Base-by-base conservation (phyloP, 768 basidiomycete species). In the Thelephora aurantiotincta region DNA sequence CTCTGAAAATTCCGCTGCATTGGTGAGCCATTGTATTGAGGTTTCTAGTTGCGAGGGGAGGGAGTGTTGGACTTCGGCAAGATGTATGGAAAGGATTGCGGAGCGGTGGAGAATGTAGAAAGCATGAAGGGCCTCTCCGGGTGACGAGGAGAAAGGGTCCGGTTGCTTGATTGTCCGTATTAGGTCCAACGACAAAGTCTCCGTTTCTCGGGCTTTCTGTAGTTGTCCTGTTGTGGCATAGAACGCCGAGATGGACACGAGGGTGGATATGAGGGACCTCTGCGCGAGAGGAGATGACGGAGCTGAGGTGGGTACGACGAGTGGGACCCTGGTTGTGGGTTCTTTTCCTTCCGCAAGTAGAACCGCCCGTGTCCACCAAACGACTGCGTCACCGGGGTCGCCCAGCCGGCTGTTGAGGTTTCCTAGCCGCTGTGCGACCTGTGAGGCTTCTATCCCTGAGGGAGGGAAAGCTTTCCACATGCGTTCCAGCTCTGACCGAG, bases 171-270 rank as follows among this genome's bases (percentile, higher is more conserved):
- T 71, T 33, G 70, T 69, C 42, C 75, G 72, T 48, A 86, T 65
- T 38, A 82, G 63, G 19, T 60, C 54, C 19, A 87, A 69, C 1
- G 77, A 65, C 0, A 65, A 60, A 58, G 82, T 73, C 58, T 86
- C 74, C 13, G 80, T 51, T 22, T 61, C 60, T 54, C 68, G 71
- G 5, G 85, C 84, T 53, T 77, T 65, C 22, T 55, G 57, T 12
- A 83, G 62, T 47, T 73, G 67, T 12, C 75, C 73, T 2, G 75
- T 69, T 19, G 71, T 75, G 13, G 83, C 77, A 57, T 80, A 80
- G 55, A 71, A 74, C 3, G 80, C 78, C 18, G 85, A 88, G 19
- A 82, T 58, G n/a, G 84, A 82, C 6, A 84, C 73, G 2, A 87
- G 66, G 11, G 74, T 66, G 19, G 75, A 75, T 0, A 72, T 66